phyloP scores from a whole-genome alignment of 1,139 yeast genomes.

The Suhomyces wounanorum region DNA sequence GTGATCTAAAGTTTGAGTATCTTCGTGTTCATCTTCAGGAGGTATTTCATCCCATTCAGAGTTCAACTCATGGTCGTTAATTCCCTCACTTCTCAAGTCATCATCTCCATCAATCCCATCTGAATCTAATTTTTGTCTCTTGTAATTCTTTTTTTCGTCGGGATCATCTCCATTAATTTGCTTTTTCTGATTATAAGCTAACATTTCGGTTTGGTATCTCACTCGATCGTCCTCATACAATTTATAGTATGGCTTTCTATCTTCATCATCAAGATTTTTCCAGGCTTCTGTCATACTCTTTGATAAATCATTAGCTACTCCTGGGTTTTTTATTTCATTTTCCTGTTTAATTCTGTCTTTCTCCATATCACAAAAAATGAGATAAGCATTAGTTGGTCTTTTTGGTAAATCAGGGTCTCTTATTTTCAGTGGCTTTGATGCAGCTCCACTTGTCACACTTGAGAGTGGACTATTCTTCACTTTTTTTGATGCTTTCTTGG shows the following conservation, averaged over 20 bases:
- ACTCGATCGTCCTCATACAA: slow-evolving; percentile 78
- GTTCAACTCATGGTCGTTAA: slow-evolving; percentile 3
- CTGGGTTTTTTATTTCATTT: slow-evolving; percentile 46
- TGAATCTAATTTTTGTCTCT: slow-evolving; percentile 17
- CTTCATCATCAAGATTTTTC: slow-evolving; percentile 73
- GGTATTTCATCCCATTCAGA: slow-evolving; percentile 6
- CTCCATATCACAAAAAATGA: slow-evolving; percentile 83
- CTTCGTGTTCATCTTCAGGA: slow-evolving; percentile 1
- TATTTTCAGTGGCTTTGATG: slow-evolving; percentile 30
- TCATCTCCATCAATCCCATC: slow-evolving; percentile 12
- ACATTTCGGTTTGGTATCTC: slow-evolving; percentile 76
- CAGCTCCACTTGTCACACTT: slow-evolving; percentile 14
- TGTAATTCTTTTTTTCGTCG: slow-evolving; percentile 14
- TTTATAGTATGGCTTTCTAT: slow-evolving; percentile 72
- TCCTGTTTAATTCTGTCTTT: slow-evolving; percentile 70
- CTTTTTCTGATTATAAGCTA: slow-evolving; percentile 52
- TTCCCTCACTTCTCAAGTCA: slow-evolving; percentile 10
- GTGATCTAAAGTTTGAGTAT: background rate
- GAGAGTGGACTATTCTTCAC: slow-evolving; percentile 15
- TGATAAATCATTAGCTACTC: slow-evolving; percentile 63
- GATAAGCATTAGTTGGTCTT: slow-evolving; percentile 86
- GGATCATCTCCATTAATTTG: slow-evolving; percentile 13
- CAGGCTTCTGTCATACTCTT: slow-evolving; percentile 83
- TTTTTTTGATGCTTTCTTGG: slow-evolving; percentile 26
- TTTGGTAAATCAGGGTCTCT: slow-evolving; percentile 86